These are phyloP conservation scores for Diplogelasinospora grovesii DNA, from an alignment of 495 filamentous ascomycete species.

Conservation along the genomic window DNA sequence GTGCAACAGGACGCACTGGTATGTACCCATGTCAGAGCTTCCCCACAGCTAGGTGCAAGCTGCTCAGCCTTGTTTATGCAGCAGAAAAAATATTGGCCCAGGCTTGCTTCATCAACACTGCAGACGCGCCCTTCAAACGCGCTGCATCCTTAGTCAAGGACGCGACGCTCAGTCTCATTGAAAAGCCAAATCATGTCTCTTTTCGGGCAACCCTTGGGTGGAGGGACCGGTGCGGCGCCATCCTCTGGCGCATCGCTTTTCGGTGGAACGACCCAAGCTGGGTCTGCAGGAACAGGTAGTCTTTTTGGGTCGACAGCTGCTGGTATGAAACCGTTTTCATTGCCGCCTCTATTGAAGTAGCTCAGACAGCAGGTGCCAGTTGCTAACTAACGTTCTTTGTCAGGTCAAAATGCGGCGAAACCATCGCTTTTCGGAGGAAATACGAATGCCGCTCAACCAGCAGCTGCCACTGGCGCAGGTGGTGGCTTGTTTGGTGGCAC, in stretches of 20 bases:
- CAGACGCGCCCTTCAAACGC: conserved; percentile 9
- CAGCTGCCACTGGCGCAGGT: too few species aligned
- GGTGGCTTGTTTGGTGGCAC: conserved; percentile 1
- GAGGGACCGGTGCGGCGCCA: conserved; percentile 4
- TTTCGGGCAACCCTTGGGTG: too few species aligned
- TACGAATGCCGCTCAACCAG: neutral
- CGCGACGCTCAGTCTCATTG: neutral
- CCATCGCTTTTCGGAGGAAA: neutral
- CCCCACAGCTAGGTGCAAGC: too few species aligned
- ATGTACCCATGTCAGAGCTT: too few species aligned
- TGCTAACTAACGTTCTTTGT: conserved; percentile 1
- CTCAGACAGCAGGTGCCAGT: neutral
- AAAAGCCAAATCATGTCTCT: conserved; percentile 10
- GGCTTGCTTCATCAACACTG: too few species aligned
- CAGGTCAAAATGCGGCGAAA: neutral
- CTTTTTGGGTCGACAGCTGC: conserved; percentile 15
- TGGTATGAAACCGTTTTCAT: conserved; percentile 14
- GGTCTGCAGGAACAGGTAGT: conserved; percentile 2
- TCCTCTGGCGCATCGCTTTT: conserved; percentile 14
- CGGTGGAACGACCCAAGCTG: conserved; percentile 4
- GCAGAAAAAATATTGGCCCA: too few species aligned
- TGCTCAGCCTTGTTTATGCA: too few species aligned
- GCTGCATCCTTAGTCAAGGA: neutral
- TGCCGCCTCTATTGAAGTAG: too few species aligned
- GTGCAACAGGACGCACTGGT: too few species aligned